Percentiles rank a stretch among this genome's conserved stretches.
Conservation (phyloP, 129 eudicot genomes). For the carrot (Daucus carota) region DNA sequence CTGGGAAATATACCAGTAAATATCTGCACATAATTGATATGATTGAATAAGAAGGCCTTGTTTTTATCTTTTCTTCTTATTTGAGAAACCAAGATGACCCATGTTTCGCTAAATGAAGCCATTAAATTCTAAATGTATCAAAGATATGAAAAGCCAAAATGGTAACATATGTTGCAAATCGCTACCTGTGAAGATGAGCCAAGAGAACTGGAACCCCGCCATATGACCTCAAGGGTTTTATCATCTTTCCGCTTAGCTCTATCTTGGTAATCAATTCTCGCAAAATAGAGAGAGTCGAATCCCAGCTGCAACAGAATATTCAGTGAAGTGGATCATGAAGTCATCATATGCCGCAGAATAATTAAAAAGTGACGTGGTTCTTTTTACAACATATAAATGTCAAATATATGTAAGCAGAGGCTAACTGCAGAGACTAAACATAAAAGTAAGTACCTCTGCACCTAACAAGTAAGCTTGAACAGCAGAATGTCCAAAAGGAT, state of each 20-base stretch:
- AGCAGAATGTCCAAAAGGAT: constrained; percentile 95
- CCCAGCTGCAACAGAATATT: constrained; percentile 59
- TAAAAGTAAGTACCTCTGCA: constrained; percentile 62
- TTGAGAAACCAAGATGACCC: not conserved
- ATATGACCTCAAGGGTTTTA: constrained; percentile 85
- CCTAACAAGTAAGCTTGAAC: constrained; percentile 97
- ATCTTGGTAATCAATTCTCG: constrained; percentile 97
- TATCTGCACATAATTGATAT: constrained; percentile 42
- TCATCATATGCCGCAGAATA: not conserved
- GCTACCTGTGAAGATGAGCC: constrained; percentile 88
- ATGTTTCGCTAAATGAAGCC: not conserved
- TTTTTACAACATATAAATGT: not conserved
- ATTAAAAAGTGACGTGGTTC: not conserved
- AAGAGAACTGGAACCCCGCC: constrained; percentile 93
- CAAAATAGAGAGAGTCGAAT: constrained; percentile 86
- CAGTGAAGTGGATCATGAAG: constrained; percentile 5
- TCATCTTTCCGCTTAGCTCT: constrained; percentile 76
- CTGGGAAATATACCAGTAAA: constrained; percentile 90
- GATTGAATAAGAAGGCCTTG: constrained; percentile 11
- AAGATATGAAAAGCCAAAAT: not conserved
- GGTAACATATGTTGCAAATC: not conserved
- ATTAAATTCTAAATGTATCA: not conserved
- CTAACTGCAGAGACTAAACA: not conserved
- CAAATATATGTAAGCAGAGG: not conserved
- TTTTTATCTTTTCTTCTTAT: not conserved